Evolutionary conservation across 805 yeast genomes (phyloP).

Genomic region (Metschnikowia cubensis): DNA sequence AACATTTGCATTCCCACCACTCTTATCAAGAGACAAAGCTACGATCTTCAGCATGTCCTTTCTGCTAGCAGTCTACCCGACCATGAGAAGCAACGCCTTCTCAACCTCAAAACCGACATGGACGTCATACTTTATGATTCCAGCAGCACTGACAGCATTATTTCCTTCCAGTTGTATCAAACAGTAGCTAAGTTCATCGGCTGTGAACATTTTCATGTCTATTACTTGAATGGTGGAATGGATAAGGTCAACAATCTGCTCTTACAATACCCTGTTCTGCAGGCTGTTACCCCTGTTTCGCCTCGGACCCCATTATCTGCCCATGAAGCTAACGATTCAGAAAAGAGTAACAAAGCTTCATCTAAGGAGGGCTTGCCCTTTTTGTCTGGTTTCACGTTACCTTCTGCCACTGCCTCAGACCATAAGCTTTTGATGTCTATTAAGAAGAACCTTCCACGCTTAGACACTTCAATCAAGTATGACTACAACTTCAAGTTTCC

Average conservation of each 20-base stretch:
- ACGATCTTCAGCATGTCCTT: slow-evolving; percentile 30
- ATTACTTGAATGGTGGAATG: slow-evolving; percentile 29
- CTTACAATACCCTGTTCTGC: slow-evolving; percentile 11
- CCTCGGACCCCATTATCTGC: slow-evolving; percentile 9
- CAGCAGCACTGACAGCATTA: slow-evolving; percentile 18
- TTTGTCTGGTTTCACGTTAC: slow-evolving; percentile 41
- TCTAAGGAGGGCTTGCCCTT: slow-evolving; percentile 13
- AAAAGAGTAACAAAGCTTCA: background rate
- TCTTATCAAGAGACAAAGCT: slow-evolving; percentile 36
- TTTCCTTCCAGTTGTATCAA: slow-evolving; percentile 31
- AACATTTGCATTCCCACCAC: slow-evolving; percentile 45
- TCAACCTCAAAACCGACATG: slow-evolving; percentile 14
- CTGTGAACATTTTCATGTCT: slow-evolving; percentile 20
- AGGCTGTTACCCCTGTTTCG: slow-evolving; percentile 11
- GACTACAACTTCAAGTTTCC: slow-evolving; percentile 24
- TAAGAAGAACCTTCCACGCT: slow-evolving; percentile 29
- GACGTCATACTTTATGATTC: slow-evolving; percentile 34
- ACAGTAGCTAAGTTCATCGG: slow-evolving; percentile 29
- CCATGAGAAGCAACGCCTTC: slow-evolving; percentile 17
- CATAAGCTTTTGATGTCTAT: slow-evolving; percentile 34
- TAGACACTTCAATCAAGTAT: slow-evolving; percentile 21
- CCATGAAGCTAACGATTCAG: slow-evolving; percentile 2
- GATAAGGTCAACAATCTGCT: slow-evolving; percentile 10
- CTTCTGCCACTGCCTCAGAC: slow-evolving; percentile 35
- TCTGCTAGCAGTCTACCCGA: slow-evolving; percentile 27